Evolutionary conservation across 148 eudicot genomes (phyloP).

Genomic region (Vaccinium corymbosum): DNA sequence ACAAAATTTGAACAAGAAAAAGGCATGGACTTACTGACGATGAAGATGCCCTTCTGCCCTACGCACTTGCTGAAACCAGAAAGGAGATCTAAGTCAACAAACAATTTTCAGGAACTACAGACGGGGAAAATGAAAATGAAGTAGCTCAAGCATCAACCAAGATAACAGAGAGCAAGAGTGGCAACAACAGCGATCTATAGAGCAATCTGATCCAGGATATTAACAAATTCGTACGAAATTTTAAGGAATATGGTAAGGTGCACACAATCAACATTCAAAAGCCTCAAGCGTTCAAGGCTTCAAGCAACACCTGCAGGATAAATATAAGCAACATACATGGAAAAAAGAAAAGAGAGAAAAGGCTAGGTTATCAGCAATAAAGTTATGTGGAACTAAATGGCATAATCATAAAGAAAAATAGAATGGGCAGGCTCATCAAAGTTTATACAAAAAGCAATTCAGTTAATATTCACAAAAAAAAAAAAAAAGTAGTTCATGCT

Average conservation of each 20-base stretch:
- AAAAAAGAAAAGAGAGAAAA: background rate
- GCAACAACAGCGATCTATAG: background rate
- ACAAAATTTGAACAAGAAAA: background rate
- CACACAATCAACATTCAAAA: background rate
- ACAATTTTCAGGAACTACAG: background rate
- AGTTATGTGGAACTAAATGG: background rate
- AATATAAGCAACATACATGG: background rate
- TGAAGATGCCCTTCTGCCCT: background rate
- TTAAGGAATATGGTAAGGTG: background rate
- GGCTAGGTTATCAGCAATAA: background rate
- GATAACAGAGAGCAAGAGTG: background rate
- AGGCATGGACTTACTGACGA: constrained; percentile 16
- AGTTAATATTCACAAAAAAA: background rate
- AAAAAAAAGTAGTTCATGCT: background rate
- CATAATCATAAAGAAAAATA: background rate
- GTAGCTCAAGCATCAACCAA: background rate
- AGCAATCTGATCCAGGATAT: background rate
- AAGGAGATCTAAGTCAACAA: background rate
- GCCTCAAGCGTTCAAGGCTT: background rate
- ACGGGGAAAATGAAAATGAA: background rate
- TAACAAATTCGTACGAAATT: no score
- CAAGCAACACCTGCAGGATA: background rate
- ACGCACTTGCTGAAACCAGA: background rate
- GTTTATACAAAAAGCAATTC: background rate
- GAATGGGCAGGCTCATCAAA: background rate